A percentile compares a stretch with the other conserved stretches of the same genome.
Evolutionary conservation across 257 asterid species (phyloP).

Genomic region (Capsicum chinense): DNA sequence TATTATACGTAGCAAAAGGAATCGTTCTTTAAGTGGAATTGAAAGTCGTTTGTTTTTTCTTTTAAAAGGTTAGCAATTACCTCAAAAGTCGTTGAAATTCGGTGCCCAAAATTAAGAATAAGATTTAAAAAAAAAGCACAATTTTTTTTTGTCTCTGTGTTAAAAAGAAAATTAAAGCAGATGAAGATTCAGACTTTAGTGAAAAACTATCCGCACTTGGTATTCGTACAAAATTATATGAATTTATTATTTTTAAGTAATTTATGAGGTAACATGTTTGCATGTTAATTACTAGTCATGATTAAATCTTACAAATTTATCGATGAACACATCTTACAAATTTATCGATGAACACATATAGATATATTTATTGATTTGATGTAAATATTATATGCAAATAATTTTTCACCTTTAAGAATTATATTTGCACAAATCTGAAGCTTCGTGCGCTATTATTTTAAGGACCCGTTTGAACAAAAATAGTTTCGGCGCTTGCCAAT

Average conservation of each 20-base stretch:
- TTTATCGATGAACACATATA: not conserved
- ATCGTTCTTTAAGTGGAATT: constrained; percentile 13
- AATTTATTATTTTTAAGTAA: not conserved
- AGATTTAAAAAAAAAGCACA: not conserved
- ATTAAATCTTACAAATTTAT: not conserved
- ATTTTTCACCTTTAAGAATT: not conserved
- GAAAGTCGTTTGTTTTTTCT: constrained; percentile 5
- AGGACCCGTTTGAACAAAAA: not conserved
- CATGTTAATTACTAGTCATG: not conserved
- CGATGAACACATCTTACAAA: not conserved
- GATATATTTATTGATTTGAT: not conserved
- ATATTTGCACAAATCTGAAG: not conserved
- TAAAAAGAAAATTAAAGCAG: not conserved
- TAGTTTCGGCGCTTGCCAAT: not conserved
- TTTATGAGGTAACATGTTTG: not conserved
- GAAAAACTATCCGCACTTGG: not conserved
- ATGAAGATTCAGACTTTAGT: not conserved
- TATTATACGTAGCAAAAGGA: not conserved
- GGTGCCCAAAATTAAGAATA: constrained; percentile 12
- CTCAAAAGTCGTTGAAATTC: constrained; percentile 6
- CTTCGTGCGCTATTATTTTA: not conserved
- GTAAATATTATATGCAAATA: not conserved
- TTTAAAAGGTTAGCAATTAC: not conserved
- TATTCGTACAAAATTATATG: not conserved
- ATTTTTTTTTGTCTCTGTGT: not conserved